A percentile compares a stretch with the other conserved stretches of the same genome.
Evolutionary conservation across 305 asterid species (phyloP).

Genomic region (Striga hermonthica): DNA sequence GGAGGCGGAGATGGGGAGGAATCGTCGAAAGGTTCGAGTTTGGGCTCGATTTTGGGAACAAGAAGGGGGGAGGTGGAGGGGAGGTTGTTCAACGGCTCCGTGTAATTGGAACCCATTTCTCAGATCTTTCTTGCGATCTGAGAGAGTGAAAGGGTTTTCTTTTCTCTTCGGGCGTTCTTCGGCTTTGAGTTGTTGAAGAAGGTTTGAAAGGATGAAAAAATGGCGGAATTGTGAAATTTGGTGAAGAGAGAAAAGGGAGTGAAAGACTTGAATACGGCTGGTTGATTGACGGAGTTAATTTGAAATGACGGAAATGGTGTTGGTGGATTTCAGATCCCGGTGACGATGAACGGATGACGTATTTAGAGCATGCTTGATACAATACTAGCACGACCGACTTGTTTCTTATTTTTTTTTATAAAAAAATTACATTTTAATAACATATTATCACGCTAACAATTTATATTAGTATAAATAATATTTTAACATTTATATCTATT

Average conservation of each 20-base stretch:
- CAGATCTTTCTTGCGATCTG: constrained; percentile 10
- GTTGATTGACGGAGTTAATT: not conserved
- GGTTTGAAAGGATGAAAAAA: not conserved
- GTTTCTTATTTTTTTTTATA: too few species aligned
- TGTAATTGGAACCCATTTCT: constrained; percentile 36
- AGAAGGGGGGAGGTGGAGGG: constrained; percentile 26
- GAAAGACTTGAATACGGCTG: not conserved
- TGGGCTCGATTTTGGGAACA: constrained; percentile 43
- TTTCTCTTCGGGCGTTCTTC: not conserved
- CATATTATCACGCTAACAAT: too few species aligned
- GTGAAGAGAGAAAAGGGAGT: not conserved
- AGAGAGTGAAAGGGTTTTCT: not conserved
- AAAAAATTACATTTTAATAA: too few species aligned
- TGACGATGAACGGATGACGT: not conserved
- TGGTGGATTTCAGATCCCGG: not conserved
- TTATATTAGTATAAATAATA: too few species aligned
- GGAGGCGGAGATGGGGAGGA: constrained; percentile 23
- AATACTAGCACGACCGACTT: too few species aligned
- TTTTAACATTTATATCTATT: too few species aligned
- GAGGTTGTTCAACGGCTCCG: constrained; percentile 34
- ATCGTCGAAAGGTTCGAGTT: constrained; percentile 46
- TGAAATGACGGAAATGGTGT: not conserved
- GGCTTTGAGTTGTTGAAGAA: not conserved
- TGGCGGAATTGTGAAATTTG: not conserved
- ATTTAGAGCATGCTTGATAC: too few species aligned